Conservation (phyloP, 768 basidiomycete genomes). For the Boletus rubescentipes region DNA sequence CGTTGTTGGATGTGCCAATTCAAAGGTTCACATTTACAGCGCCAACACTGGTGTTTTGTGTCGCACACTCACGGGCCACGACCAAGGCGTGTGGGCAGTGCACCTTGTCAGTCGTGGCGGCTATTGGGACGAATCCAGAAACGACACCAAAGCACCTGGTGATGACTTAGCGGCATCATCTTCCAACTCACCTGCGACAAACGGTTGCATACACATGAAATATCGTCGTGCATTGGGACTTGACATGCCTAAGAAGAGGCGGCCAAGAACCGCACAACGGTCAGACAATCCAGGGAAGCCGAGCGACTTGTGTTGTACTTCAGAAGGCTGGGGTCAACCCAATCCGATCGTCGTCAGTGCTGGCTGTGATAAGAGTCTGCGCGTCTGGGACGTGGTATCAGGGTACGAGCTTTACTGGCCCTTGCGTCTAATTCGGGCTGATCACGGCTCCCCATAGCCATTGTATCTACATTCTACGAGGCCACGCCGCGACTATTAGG, state of each 20-base stretch:
- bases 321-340: conserved; percentile 88
- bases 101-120: conserved; percentile 74
- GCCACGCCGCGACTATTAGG: conserved; percentile 89
- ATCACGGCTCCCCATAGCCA: conserved; percentile 33
- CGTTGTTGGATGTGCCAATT: conserved; percentile 85
- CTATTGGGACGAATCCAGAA: conserved; percentile 29
- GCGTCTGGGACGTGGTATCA: conserved; percentile 87
- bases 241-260: conserved; percentile 29
- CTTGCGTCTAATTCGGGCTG: conserved; percentile 1
- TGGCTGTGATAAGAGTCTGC: conserved; percentile 88
- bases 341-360: conserved; percentile 84
- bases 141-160: conserved; percentile 1
- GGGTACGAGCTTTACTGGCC: conserved; percentile 51
- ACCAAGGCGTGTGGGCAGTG: conserved; percentile 90
- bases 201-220: conserved; percentile 26
- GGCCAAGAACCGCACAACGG: conserved; percentile 18
- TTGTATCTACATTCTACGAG: conserved; percentile 76
- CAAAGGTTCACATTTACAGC: conserved; percentile 83
- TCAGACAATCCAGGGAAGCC: conserved; percentile 33
- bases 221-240: conserved; percentile 54
- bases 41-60: conserved; percentile 72
- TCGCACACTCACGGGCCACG: conserved; percentile 81
- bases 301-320: conserved; percentile 60
- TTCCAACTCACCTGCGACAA: conserved; percentile 12
- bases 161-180: conserved; percentile 7